These are phyloP conservation scores for Mortierella sp. DNA, from an alignment of 371 early-diverging fungal genomes.

Conservation along the genomic window DNA sequence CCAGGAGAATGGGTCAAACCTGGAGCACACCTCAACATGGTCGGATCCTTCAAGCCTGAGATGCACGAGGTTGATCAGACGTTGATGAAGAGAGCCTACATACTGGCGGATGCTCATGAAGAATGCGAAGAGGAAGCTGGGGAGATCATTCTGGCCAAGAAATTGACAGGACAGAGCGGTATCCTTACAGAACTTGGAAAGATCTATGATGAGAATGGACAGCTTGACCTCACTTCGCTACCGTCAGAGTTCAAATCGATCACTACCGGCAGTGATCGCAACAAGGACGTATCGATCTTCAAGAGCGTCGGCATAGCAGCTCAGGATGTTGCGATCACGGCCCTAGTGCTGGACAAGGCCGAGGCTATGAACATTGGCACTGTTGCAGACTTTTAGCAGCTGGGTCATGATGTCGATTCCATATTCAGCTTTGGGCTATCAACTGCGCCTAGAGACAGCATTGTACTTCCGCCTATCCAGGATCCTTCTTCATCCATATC, in stretches of 20 bases:
- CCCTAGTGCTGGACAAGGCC: constrained; percentile 59
- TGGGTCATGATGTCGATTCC: too few relatives aligned
- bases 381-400: constrained; percentile 51
- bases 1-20: constrained; percentile 62
- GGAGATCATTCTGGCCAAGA: constrained; percentile 62
- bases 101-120: constrained; percentile 63
- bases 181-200: constrained; percentile 61
- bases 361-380: constrained; percentile 56
- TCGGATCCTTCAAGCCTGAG: constrained; percentile 67
- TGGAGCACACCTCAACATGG: constrained; percentile 67
- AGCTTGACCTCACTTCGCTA: constrained; percentile 14
- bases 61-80: constrained; percentile 73
- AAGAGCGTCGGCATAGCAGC: constrained; percentile 74
- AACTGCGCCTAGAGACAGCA: too few relatives aligned
- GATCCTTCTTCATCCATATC: too few relatives aligned
- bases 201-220: constrained; percentile 39
- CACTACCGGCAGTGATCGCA: not conserved
- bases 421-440: too few relatives aligned
- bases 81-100: constrained; percentile 53
- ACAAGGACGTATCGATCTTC: constrained; percentile 63
- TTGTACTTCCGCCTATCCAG: too few relatives aligned
- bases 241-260: constrained; percentile 16
- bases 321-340: constrained; percentile 71
- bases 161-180: constrained; percentile 32
- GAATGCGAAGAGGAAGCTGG: constrained; percentile 68